Evolutionary conservation across 306 rosid species (phyloP).

Genomic region (Potentilla sterilis): DNA sequence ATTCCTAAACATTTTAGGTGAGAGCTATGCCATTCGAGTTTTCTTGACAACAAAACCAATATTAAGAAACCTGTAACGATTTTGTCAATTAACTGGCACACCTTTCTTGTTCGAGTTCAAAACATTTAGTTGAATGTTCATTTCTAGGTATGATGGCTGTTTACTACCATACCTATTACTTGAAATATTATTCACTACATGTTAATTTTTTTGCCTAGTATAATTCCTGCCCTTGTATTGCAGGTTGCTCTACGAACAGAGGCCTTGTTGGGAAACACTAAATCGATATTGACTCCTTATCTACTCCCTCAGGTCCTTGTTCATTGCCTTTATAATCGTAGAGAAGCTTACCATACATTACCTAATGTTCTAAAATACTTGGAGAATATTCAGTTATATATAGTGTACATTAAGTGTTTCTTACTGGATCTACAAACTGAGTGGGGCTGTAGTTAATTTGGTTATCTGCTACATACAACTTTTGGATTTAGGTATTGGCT

Average conservation of each 20-base stretch:
- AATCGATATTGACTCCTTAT: conserved; percentile 61
- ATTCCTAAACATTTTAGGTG: neutral
- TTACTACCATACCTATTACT: neutral
- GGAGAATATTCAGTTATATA: neutral
- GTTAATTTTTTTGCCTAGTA: neutral
- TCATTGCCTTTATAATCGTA: conserved; percentile 21
- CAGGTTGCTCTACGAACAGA: conserved; percentile 70
- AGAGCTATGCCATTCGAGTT: neutral
- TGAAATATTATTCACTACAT: neutral
- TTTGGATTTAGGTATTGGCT: conserved; percentile 51
- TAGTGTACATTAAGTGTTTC: neutral
- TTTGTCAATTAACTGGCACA: neutral
- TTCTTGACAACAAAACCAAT: neutral
- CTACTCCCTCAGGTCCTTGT: conserved; percentile 67
- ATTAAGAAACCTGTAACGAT: neutral
- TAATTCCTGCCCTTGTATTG: conserved; percentile 15
- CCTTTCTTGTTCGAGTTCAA: neutral
- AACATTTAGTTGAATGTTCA: neutral
- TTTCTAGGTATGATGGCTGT: neutral
- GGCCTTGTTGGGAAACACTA: conserved; percentile 61
- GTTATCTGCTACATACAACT: conserved; percentile 12
- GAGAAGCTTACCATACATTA: neutral
- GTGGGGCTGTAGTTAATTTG: neutral
- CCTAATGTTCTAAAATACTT: neutral
- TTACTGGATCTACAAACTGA: neutral